phyloP scores from a whole-genome alignment of 768 basidiomycete species.

The Trametes maxima region DNA sequence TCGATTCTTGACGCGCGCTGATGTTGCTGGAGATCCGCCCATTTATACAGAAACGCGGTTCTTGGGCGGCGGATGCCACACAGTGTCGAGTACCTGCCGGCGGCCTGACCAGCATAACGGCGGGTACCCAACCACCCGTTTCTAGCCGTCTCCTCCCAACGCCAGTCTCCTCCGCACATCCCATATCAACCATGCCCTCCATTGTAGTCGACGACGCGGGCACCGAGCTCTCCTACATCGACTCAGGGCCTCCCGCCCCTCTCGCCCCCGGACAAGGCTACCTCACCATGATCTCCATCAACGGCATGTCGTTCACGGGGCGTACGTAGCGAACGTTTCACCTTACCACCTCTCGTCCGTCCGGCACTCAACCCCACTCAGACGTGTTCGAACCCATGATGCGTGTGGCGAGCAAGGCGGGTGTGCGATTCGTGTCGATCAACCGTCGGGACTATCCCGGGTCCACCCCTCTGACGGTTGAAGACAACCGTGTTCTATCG shows the following conservation, averaged over 20 bases:
- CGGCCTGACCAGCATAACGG: too few species aligned
- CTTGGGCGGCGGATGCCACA: too few species aligned
- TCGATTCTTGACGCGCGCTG: too few species aligned
- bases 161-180: too few species aligned
- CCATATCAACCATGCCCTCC: neutral
- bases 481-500: constrained; percentile 12
- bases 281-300: constrained; percentile 3
- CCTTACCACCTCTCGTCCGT: neutral
- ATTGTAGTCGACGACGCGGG: constrained; percentile 4
- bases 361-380: neutral
- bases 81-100: too few species aligned
- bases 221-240: constrained; percentile 8
- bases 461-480: constrained; percentile 25
- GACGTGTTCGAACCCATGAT: neutral
- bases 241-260: neutral
- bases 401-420: neutral
- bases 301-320: neutral
- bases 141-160: too few species aligned
- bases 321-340: neutral
- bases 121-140: too few species aligned
- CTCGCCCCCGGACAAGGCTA: neutral
- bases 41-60: too few species aligned
- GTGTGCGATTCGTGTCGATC: constrained; percentile 27
- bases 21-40: too few species aligned
- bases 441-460: constrained; percentile 31